These are phyloP conservation scores for Cladosporium sp. DNA, from an alignment of 2,329 filamentous ascomycete genomes.

Conservation along the genomic window DNA sequence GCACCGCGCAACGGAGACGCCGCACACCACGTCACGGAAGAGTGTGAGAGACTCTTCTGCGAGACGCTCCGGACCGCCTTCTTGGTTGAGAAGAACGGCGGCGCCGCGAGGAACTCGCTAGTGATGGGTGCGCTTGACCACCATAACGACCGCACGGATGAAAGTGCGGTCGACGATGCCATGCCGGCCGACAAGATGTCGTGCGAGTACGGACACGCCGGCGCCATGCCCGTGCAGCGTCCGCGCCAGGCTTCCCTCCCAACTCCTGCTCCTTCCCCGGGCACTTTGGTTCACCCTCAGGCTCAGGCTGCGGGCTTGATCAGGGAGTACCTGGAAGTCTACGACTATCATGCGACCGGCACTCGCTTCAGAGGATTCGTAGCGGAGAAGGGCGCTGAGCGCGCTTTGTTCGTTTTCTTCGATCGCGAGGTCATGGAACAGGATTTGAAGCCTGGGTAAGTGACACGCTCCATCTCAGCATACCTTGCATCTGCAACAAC, in stretches of 20 bases:
- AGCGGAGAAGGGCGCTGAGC: constrained; percentile 60
- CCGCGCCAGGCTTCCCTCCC: constrained; percentile 25
- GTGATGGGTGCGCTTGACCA: constrained; percentile 70
- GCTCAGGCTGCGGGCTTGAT: constrained; percentile 32
- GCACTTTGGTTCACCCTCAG: constrained; percentile 17
- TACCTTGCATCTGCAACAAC: constrained; percentile 6
- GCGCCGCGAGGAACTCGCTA: constrained; percentile 69
- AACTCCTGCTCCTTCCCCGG: constrained; percentile 33
- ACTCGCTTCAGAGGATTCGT: constrained; percentile 84
- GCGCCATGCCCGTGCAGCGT: constrained; percentile 3
- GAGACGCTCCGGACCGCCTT: constrained; percentile 90
- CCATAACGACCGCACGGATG: constrained; percentile 26
- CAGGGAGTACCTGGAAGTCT: constrained; percentile 68
- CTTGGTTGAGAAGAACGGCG: constrained; percentile 82
- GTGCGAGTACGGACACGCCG: not conserved
- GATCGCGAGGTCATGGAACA: constrained; percentile 62
- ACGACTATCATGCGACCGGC: constrained; percentile 80
- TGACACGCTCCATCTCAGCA: too few relatives aligned
- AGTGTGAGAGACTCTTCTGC: constrained; percentile 99
- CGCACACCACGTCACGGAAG: constrained; percentile 93
- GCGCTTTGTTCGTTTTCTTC: constrained; percentile 83
- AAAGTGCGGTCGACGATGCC: not conserved
- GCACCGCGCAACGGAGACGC: constrained; percentile 67
- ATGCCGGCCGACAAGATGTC: not conserved
- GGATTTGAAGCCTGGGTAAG: constrained; percentile 84